Base-by-base conservation (phyloP, 1,284 basidiomycete species). In the Ustilago crameri region DNA sequence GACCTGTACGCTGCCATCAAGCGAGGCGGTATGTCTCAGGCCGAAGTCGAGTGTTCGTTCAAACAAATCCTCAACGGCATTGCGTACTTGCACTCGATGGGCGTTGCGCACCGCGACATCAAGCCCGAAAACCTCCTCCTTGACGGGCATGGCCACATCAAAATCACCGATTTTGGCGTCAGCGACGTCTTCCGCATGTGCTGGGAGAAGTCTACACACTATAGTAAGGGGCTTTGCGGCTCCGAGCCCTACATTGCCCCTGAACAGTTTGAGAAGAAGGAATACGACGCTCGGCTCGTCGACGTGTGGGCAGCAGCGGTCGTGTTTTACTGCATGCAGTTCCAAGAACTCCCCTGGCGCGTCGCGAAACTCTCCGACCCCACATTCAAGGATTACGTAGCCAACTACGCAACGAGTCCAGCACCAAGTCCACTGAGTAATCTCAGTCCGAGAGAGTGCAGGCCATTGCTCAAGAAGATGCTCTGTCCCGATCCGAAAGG, bases 121-220 rank as follows among this genome's bases (percentile, higher is more conserved):
- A 98, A 98, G 85, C 95, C 95, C 5, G 95, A 98, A 86, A 98
- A 98, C 83, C 84, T 98, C 52, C 91, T 98, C 79, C 91, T 98
- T 74, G 94, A 98, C 84, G 91, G 89, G 38, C 89, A 90, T 75
- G 94, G 95, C 26, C 93, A 95, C 83, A 87, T 98, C 85, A 98
- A 98, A 92, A 97, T 98, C 77, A 96, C 95, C 71, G 95, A 98
- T 84, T 98, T 98, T 83, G 96, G 95, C 61, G 95, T 95, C 17
- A 95, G 93, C 32, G 98, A 97, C 42, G 95, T 98, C 38, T 98
- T 98, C 85, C 89, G 95, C 64, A 90, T 98, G 78, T 97, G 95
- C 56, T 98, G 95, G 95, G 95, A 98, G 85, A 88, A 91, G 74
- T 95, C 93, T 54, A 91, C 97, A 44, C 95, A 98, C 84, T 91